Evolutionary conservation across 768 basidiomycete genomes (phyloP), one percentile per base, ranked within the genome.

Genomic region (Collybia sp.): DNA sequence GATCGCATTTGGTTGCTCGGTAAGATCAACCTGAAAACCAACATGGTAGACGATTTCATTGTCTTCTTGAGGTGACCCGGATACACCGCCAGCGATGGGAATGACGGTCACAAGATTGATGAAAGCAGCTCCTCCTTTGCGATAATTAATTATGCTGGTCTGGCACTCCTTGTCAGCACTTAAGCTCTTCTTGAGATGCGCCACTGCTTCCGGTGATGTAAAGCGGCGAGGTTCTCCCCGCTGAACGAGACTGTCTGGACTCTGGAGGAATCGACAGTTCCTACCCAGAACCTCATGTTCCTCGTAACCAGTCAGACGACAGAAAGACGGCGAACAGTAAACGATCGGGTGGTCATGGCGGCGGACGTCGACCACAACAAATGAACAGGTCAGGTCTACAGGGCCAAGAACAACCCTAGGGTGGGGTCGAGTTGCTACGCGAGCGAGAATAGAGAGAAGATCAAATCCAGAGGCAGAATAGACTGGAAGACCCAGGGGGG

Each of bases 401-500:
- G 95, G 92, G 12, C 96, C 95, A 13, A 98, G 77, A 9, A 72
- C 66, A 36, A 97, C 76, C 47, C 70, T 79, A 1, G 92, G 90
- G 55, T 85, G 77, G 0, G 81, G 80, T 5, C 94, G 77, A 12
- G 72, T 76, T 5, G 77, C 83, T 6, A 98, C 85, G 6, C 90
- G 77, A 9, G 86, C 75, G 19, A 98, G 75, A 37, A 96, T 74
- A 20, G 85, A 80, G 39, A 98, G 70, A 41, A 94, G 73, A 61
- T 98, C 95, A 53, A 96, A 96, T 2, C 95, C 96, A 1, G 90
- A 87, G 1, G 83, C 71, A 1, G 92, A 93, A 67, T 99, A 99
- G 2, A 97, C 73, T 2, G 85, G 82, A 16, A 75, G 61, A 8
- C 67, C 63, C 12, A 65, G 53, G 2, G 68, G 42, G 4, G 74